Evolutionary conservation across 768 basidiomycete genomes (phyloP).

Genomic region (Neoboletus magnificus): DNA sequence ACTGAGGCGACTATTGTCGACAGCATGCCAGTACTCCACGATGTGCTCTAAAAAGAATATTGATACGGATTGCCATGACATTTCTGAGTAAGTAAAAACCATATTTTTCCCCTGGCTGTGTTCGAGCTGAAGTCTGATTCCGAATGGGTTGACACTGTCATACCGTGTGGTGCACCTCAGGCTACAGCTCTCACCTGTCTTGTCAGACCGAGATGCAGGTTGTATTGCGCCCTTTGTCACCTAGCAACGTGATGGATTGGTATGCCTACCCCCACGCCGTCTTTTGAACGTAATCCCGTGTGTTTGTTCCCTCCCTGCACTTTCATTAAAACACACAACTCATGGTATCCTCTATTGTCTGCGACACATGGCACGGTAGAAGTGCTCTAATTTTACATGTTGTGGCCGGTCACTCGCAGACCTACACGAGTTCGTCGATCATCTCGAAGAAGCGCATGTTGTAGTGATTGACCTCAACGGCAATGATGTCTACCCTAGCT

Average conservation of each 20-base stretch:
- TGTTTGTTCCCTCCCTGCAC: background rate
- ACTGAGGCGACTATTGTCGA: background rate
- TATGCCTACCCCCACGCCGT: conserved; percentile 1
- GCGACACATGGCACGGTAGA: background rate
- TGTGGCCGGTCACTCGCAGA: conserved; percentile 45
- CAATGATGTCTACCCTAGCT: conserved; percentile 32
- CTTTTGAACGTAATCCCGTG: conserved; percentile 24
- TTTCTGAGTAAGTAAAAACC: background rate
- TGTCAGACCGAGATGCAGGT: background rate
- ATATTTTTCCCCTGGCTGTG: background rate
- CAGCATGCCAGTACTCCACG: background rate
- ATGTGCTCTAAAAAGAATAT: background rate
- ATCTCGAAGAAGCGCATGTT: conserved; percentile 46
- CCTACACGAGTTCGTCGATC: conserved; percentile 50
- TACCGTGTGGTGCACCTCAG: background rate
- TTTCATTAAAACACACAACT: background rate
- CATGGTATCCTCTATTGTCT: background rate
- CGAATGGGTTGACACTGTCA: no score
- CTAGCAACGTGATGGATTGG: conserved; percentile 9
- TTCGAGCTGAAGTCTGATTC: background rate
- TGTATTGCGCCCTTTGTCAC: conserved; percentile 4
- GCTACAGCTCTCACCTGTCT: background rate
- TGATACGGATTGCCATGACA: background rate
- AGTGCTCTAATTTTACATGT: conserved; percentile 48
- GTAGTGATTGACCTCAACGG: conserved; percentile 30